A percentile compares a stretch with the other conserved stretches of the same genome.
phyloP scores from a whole-genome alignment of 306 rosid species.

The Sicyos edulis region DNA sequence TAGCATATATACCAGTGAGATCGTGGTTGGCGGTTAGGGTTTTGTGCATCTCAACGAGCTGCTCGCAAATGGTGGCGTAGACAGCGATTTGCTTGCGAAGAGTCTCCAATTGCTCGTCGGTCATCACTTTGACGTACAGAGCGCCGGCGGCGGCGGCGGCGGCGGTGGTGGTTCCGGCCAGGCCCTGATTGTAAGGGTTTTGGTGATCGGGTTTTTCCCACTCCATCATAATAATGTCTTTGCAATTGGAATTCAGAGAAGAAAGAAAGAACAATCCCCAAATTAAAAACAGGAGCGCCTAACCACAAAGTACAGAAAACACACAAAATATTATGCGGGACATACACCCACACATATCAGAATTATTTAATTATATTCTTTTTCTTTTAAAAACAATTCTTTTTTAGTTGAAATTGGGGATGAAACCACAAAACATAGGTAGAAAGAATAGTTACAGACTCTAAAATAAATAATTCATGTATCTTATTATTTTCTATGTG shows the following conservation, averaged over 20 bases:
- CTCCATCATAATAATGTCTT: conserved; percentile 31
- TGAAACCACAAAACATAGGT: too few relatives aligned
- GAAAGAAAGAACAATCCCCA: background rate
- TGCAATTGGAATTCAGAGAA: background rate
- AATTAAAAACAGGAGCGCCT: too few relatives aligned
- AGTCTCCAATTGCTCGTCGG: conserved; percentile 89
- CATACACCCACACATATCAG: too few relatives aligned
- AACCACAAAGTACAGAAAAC: too few relatives aligned
- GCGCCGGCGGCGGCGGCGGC: conserved; percentile 27
- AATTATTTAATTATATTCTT: too few relatives aligned
- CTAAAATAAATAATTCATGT: too few relatives aligned
- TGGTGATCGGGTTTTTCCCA: conserved; percentile 44
- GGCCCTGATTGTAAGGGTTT: conserved; percentile 27
- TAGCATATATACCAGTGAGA: conserved; percentile 63
- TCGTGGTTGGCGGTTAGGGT: conserved; percentile 72
- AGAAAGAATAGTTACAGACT: too few relatives aligned
- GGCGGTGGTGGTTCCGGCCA: conserved; percentile 22
- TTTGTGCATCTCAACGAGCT: conserved; percentile 78
- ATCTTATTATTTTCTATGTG: too few relatives aligned
- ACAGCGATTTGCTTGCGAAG: conserved; percentile 77
- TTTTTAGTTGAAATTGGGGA: too few relatives aligned
- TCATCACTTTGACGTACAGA: conserved; percentile 82
- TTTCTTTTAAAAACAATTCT: too few relatives aligned
- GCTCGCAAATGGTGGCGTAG: conserved; percentile 74
- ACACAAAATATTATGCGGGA: too few relatives aligned